Base-by-base conservation (phyloP, 1,284 basidiomycete genomes). In the Tilletia horrida region DNA sequence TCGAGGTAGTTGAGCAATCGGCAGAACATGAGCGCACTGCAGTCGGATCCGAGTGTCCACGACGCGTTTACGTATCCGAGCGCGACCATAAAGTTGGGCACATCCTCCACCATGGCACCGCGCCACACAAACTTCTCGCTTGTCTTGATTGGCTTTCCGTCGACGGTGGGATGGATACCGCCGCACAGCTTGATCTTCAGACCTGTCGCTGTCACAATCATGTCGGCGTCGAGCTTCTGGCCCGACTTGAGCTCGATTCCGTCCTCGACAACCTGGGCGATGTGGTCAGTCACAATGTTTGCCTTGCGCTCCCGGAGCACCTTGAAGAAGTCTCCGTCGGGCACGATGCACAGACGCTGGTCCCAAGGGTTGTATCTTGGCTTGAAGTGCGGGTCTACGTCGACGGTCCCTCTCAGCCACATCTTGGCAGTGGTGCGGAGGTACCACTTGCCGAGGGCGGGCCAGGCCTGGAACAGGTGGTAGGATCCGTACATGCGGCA, bases 291-390 rank as follows among this genome's bases (percentile, higher is more conserved):
- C 57, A 74, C 76, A 48, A 82, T 79, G 66, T 73, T 68, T 0
- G 73, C 80, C 47, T 80, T 82, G 48, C 78, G 75, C 47, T 73
- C 66, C 44, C 78, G 66, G 0, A 82, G 71, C 7, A 73, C 70
- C 55, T 69, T 65, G 73, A 77, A 82, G 50, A 82, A 75, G 66
- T 82, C 81, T 55, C 81, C 79, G 62, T 82, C 81, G 23, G 80
- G 80, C 64, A 70, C 74, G 62, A 76, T 71, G 72, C 76, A 78
- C 31, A 82, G 69, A 31, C 81, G 71, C 72, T 82, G 81, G 65
- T 82, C 81, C 81, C 80, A 82, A 2, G 81, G 81, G 52, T 76
- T 75, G 73, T 82, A 82, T 16, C 35, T 71, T 25, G 81, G 81
- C 44, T 73, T 75, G 63, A 82, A 82, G 72, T 82, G 81, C n/a